A percentile compares a stretch with the other conserved stretches of the same genome.
These are phyloP conservation scores for Andrographis paniculata DNA, from an alignment of 305 asterid species.

Conservation along the genomic window DNA sequence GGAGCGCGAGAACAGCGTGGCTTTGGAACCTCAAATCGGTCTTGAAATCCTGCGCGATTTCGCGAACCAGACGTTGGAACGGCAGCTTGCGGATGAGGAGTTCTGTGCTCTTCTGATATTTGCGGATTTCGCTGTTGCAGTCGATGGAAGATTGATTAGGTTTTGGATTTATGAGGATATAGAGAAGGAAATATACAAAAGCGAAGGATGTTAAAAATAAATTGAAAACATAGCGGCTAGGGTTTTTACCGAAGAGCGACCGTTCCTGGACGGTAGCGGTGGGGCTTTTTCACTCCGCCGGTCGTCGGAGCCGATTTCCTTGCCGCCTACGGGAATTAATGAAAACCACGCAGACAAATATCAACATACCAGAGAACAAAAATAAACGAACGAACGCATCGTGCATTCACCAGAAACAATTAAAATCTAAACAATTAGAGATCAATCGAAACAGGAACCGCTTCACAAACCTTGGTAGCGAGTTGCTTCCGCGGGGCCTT, in stretches of 20 bases:
- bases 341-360: too few species aligned
- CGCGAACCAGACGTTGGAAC: not conserved
- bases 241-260: not conserved
- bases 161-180: not conserved
- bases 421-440: not conserved
- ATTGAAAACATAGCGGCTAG: too few species aligned
- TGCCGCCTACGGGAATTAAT: not conserved
- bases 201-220: too few species aligned
- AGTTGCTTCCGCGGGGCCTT: slow-evolving; percentile 33
- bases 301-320: not conserved
- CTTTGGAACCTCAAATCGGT: not conserved
- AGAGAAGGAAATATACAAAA: not conserved
- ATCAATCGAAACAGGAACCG: not conserved
- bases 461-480: slow-evolving; percentile 25
- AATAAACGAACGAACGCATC: not conserved
- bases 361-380: too few species aligned
- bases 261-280: not conserved
- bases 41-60: not conserved
- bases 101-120: not conserved
- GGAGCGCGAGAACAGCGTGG: not conserved
- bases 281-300: too few species aligned
- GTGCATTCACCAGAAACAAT: not conserved
- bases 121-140: not conserved
- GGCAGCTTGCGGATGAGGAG: not conserved
- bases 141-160: not conserved